These are phyloP conservation scores for Puya raimondii DNA, from an alignment of 176 grass and related monocot species.

Conservation along the genomic window DNA sequence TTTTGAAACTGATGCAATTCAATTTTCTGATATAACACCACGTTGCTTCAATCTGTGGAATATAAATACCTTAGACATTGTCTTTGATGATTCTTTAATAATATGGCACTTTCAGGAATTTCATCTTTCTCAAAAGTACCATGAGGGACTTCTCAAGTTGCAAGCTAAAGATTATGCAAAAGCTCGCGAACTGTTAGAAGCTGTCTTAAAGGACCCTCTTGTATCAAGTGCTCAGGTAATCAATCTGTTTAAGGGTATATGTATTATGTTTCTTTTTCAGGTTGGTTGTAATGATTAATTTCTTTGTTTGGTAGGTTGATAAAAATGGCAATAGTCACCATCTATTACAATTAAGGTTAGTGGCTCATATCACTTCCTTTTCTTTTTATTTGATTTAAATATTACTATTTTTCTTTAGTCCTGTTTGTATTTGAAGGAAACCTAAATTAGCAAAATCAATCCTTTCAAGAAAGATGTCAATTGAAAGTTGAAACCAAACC, in stretches of 20 bases:
- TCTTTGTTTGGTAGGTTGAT: conserved; percentile 37
- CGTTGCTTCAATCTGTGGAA: not conserved
- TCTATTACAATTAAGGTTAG: conserved; percentile 79
- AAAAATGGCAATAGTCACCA: conserved; percentile 70
- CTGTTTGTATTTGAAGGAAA: too few species aligned
- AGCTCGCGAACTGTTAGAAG: conserved; percentile 67
- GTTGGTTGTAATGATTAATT: conserved; percentile 4
- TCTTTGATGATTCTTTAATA: conserved; percentile 5
- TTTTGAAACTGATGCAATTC: too few species aligned
- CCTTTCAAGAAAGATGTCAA: too few species aligned
- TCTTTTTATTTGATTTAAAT: not conserved
- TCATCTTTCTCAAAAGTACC: conserved; percentile 86
- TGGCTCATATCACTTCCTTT: conserved; percentile 14
- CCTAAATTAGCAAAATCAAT: too few species aligned
- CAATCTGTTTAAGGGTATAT: conserved; percentile 22
- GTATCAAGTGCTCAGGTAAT: conserved; percentile 61
- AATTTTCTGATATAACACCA: not conserved
- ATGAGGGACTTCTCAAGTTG: conserved; percentile 76
- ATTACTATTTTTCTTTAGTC: not conserved
- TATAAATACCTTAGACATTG: not conserved
- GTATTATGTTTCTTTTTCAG: conserved; percentile 12
- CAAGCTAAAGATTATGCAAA: conserved; percentile 70
- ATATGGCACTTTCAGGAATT: conserved; percentile 54
- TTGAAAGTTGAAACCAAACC: too few species aligned
- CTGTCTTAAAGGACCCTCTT: conserved; percentile 79